Base-by-base conservation (phyloP, 768 basidiomycete genomes). In the Amanita brunnescens region DNA sequence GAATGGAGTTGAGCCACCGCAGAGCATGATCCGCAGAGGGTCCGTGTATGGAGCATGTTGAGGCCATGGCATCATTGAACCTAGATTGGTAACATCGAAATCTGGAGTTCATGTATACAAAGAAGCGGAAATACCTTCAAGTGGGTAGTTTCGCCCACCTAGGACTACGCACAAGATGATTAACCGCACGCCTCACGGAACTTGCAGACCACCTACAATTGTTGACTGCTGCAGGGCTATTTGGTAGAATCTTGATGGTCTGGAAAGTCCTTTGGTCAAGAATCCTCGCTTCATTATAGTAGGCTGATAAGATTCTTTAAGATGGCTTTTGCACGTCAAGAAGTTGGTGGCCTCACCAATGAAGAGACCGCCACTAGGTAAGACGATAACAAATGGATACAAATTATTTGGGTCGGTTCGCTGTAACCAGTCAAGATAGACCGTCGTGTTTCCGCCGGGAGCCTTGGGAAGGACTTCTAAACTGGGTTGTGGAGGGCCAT, bases 251-350 rank as follows among this genome's bases (percentile, higher is more conserved):
- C 5, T 65, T 65, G 49, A 80, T 63, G 0, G 87, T 89, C 18
- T 71, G 64, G 55, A 90, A 87, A 1, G 77, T 85, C 9, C 61
- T 68, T 0, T 83, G 80, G 52, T 90, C 76, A 23, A 90, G 68
- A 54, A 90, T 78, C 13, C 87, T 80, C 0, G 87, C 88, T 63
- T 90, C 84, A 55, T 91, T 90, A 68, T 81, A 89, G 59, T 90
- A 89, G 0, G 73, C 85, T 87, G 30, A 32, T n/a, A 30, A 16
- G 8, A 18, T 46, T 3, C 10, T 30, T 46, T 20, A 46, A 26
- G 9, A 10, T 3, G 16, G n/a, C 29, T 46, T 32, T 30, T 8
- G 16, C 16, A 9, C 14, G 34, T 7, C 12, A 4, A 37, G 23
- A 23, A 1, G 8, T 2, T 10, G 3, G 3, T 7, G 35, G 8